Percentiles rank a stretch among this genome's conserved stretches.
These are phyloP conservation scores for Hansenula sp. DNA, from an alignment of 1,139 yeast species.

Conservation along the genomic window DNA sequence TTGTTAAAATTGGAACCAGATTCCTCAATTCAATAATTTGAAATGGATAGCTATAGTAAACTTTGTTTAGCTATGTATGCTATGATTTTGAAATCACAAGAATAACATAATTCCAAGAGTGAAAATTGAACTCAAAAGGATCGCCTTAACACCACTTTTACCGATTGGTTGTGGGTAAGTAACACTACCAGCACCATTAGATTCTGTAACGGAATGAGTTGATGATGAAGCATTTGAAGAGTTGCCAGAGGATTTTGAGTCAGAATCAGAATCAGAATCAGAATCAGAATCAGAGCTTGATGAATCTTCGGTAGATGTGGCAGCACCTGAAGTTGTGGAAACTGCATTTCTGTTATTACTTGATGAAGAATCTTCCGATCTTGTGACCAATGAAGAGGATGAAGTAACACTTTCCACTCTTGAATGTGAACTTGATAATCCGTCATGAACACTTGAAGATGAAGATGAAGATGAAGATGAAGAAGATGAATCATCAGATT, in stretches of 20 bases:
- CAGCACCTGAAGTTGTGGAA: neutral
- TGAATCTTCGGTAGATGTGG: slow-evolving; percentile 3
- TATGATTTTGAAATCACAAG: too few species aligned
- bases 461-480: slow-evolving; percentile 11
- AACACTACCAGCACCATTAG: slow-evolving; percentile 3
- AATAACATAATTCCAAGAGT: slow-evolving; percentile 7
- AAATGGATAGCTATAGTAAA: too few species aligned
- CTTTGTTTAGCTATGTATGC: too few species aligned
- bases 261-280: slow-evolving; percentile 3
- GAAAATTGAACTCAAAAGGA: slow-evolving; percentile 5
- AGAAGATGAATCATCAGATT: slow-evolving; percentile 7
- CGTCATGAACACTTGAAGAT: slow-evolving; percentile 10
- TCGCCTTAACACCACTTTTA: slow-evolving; percentile 7
- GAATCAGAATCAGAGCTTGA: neutral
- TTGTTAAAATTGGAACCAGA: neutral
- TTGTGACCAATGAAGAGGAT: slow-evolving; percentile 6
- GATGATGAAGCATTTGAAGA: slow-evolving; percentile 1
- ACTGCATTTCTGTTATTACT: neutral
- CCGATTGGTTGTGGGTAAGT: slow-evolving; percentile 4
- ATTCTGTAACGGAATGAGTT: slow-evolving; percentile 3
- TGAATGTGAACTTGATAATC: neutral
- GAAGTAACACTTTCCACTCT: slow-evolving; percentile 3
- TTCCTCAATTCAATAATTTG: too few species aligned
- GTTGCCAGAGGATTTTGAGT: neutral
- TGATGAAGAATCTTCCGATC: slow-evolving; percentile 6